Evolutionary conservation across 192 early-diverging fungal species (phyloP), one percentile per base, ranked within the genome.

Genomic region (Spizellomyces punctatus): DNA sequence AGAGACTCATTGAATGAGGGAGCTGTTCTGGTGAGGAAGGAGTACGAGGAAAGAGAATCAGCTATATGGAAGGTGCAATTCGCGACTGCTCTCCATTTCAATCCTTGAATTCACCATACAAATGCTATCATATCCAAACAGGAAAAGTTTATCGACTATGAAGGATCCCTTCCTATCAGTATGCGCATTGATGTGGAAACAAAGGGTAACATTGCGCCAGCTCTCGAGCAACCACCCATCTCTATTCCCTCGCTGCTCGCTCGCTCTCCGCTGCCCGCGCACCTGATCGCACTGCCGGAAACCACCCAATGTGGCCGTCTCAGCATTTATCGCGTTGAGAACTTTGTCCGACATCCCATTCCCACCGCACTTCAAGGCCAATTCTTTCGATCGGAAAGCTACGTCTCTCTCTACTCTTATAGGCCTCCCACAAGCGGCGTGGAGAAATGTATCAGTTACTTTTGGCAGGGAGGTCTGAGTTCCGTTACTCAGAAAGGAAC

Each of bases 391-490:
- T 21, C 46, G 10, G 79, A 79, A 17, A 78, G 76, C 58, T 81
- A 81, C 57, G 44, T 81, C 50, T 54, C 50, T n/a, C 17, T 54
- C 9, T 77, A 80, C 67, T 54, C 22, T n/a, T 82, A 77, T 58
- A 6, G 46, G 1, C 78, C 78, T 12, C n/a, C 62, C 5, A 6
- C 5, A 9, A 56, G 57, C 48, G 78, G 76, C 8, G 45, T 68
- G 44, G 72, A 80, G n/a, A 73, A 74, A 46, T 68, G 73, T 27
- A 66, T 73, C 6, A 63, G 46, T n/a, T 82, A 74, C 58, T 82
- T 82, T 54, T 82, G 80, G 80, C 80, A 82, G 55, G 80, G 80
- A 9, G 68, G 58, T 5, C 8, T 43, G 6, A 76, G 76, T 41
- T 44, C 68, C 14, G 72, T 80, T 27, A 74, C 64, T 5, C 56